Percentiles rank a stretch among this genome's conserved stretches.
Conservation (phyloP, 495 filamentous ascomycete genomes). For the Xylaria sp. region DNA sequence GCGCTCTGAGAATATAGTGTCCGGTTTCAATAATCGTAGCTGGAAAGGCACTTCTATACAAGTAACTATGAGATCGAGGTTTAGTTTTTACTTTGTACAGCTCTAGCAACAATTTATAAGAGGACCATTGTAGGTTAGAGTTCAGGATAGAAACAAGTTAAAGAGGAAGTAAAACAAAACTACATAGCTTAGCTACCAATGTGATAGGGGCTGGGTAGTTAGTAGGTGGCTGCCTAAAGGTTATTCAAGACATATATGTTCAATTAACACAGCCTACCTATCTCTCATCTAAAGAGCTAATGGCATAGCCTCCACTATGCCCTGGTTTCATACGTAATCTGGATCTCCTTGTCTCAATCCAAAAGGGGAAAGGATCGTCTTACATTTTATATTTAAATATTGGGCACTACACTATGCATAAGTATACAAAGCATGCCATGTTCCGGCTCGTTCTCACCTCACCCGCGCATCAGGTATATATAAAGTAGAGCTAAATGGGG, state of each 20-base stretch:
- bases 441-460: constrained; percentile 9
- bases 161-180: not conserved
- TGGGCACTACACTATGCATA: not conserved
- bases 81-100: not conserved
- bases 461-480: not conserved
- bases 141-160: not conserved
- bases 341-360: not conserved
- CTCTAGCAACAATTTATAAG: not conserved
- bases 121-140: not conserved
- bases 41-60: not conserved
- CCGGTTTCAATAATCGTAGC: not conserved
- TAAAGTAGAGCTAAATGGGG: not conserved
- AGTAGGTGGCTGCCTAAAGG: too few species aligned
- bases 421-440: not conserved
- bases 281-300: not conserved
- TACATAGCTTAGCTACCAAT: not conserved
- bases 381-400: not conserved
- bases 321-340: not conserved
- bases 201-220: not conserved
- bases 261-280: constrained; percentile 3
- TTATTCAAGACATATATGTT: too few species aligned
- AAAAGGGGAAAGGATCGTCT: not conserved
- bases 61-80: not conserved
- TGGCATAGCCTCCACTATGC: not conserved
- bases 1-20: not conserved